Percentiles rank a stretch among this genome's conserved stretches.
phyloP scores from a whole-genome alignment of 1,284 basidiomycete species.

The Cutaneotrichosporon sp. region DNA sequence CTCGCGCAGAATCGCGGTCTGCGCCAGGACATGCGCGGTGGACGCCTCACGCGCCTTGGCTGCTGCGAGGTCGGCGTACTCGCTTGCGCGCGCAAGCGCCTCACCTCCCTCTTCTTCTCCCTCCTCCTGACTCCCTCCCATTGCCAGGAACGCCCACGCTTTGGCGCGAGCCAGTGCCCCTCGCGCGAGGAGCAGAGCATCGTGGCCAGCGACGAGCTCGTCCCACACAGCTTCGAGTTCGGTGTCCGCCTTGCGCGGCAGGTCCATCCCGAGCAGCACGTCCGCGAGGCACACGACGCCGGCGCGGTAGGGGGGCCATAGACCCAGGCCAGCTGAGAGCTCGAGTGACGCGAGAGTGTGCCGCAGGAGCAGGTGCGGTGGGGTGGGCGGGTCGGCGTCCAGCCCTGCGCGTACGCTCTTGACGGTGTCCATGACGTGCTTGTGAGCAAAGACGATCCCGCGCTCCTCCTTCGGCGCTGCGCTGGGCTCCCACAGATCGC shows the following conservation, averaged over 20 bases:
- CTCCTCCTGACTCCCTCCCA: slow-evolving; percentile 2
- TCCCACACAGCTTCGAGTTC: slow-evolving; percentile 27
- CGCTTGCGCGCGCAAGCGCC: background rate
- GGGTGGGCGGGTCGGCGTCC: slow-evolving; percentile 19
- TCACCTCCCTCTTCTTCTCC: background rate
- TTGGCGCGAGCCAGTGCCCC: slow-evolving; percentile 39
- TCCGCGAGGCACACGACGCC: slow-evolving; percentile 38
- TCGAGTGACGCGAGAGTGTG: slow-evolving; percentile 38
- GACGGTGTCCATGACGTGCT: slow-evolving; percentile 27
- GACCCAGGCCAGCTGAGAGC: slow-evolving; percentile 32
- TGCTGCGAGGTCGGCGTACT: slow-evolving; percentile 15
- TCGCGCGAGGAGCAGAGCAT: slow-evolving; percentile 29
- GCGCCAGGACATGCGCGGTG: background rate
- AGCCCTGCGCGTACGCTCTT: slow-evolving; percentile 31
- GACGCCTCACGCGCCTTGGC: slow-evolving; percentile 5
- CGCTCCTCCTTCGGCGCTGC: slow-evolving; percentile 12
- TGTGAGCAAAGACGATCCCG: slow-evolving; percentile 30
- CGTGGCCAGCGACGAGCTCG: slow-evolving; percentile 20
- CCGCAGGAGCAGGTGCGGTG: slow-evolving; percentile 39
- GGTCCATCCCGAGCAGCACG: slow-evolving; percentile 39
- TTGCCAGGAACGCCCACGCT: slow-evolving; percentile 30
- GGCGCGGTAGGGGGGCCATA: slow-evolving; percentile 43
- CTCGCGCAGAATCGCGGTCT: slow-evolving; percentile 7
- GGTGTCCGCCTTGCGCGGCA: slow-evolving; percentile 32
- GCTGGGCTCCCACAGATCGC: slow-evolving; percentile 26